These are phyloP conservation scores for Paramecium tetraurelia DNA, from an alignment of 73 alveolate genomes.

Conservation along the genomic window DNA sequence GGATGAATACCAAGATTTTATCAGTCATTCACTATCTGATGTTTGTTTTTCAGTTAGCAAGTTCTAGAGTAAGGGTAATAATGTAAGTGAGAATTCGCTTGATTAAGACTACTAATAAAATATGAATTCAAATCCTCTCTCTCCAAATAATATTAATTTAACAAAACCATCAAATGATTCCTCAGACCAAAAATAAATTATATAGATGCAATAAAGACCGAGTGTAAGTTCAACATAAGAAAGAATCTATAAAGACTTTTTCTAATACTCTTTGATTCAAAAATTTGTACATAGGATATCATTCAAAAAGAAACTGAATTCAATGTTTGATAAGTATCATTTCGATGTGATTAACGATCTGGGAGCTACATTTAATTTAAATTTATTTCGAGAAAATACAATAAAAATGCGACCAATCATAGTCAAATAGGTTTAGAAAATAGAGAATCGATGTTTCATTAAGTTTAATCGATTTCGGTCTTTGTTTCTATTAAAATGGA, in stretches of 20 bases:
- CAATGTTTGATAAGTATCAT: slow-evolving; percentile 2
- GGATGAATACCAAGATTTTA: slow-evolving; percentile 8
- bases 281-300: background rate
- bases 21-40: slow-evolving; percentile 21
- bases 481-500: background rate
- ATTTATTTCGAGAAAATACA: background rate
- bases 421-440: background rate
- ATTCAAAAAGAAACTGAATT: slow-evolving; percentile 19
- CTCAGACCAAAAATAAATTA: background rate
- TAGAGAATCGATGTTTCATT: background rate
- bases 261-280: background rate
- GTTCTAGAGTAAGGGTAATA: background rate
- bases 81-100: background rate
- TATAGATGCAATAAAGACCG: background rate
- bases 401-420: slow-evolving; percentile 27
- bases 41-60: slow-evolving; percentile 8
- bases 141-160: background rate
- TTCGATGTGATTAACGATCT: slow-evolving; percentile 2
- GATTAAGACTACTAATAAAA: background rate
- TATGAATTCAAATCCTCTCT: background rate
- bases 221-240: background rate
- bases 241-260: background rate
- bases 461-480: background rate
- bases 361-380: slow-evolving; percentile 23
- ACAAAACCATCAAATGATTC: background rate